Evolutionary conservation across 352 stramenopile species (phyloP), one percentile per base, ranked within the genome.

Genomic region (Pythium aristosporum): DNA sequence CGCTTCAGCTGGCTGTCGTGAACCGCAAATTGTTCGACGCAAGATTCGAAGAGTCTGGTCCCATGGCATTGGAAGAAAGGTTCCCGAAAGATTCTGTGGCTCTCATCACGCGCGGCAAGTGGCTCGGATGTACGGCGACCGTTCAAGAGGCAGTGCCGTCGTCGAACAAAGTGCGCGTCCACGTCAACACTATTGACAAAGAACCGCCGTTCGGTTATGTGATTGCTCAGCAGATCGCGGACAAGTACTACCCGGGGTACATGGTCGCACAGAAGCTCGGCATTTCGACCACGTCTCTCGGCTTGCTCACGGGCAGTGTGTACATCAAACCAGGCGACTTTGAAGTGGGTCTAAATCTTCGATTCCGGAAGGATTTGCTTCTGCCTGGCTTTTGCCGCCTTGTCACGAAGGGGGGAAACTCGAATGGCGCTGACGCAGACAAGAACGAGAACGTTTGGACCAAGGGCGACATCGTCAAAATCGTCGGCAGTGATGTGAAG

Each of bases 161-260:
- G 1, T 77, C 97, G 18, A 87, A 94, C 60, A 68, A 74, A 53
- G 93, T 98, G 5, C 96, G 91, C 20, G 92, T 99, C 11, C 68
- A 89, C 54, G 82, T 97, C 13, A 82, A 97, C 47, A 97, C 94
- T 21, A 95, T 97, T 60, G 97, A 99, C 51, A 81, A 82, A 61
- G 83, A 92, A 72, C 95, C 96, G 11, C 96, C 96, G n/a, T 99
- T 99, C 79, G 97, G 97, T 18, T 91, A 98, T 48, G 87, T 93
- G 8, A 94, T 99, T 53, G 94, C 93, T 2, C 73, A 92, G 50
- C 87, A 91, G 46, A 89, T 99, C 23, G 80, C 83, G 52, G 97
- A 99, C 63, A 91, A 88, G 37, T 81, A 92, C 58, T 85, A 85
- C 18, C 76, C 83, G 16, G 83, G 82, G 13, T 82, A 87, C 59